Evolutionary conservation across 352 stramenopile genomes (phyloP).

Genomic region (Blastocystis sp.): DNA sequence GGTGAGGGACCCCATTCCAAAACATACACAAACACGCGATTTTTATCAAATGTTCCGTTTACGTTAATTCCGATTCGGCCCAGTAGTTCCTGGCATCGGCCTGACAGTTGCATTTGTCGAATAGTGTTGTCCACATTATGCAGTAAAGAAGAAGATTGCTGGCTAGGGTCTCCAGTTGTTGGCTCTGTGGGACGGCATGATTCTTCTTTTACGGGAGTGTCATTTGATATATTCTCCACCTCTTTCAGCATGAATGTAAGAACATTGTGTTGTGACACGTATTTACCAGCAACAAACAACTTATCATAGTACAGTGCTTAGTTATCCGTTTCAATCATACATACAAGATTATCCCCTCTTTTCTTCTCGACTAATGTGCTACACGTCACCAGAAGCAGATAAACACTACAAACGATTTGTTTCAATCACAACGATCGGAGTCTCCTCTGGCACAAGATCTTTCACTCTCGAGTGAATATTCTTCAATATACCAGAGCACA

Average conservation of each 20-base stretch:
- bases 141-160: not conserved
- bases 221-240: not conserved
- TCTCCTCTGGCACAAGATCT: conserved; percentile 1
- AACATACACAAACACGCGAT: not conserved
- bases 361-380: not conserved
- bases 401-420: not conserved
- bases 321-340: not conserved
- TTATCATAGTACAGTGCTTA: not conserved
- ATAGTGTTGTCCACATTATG: not conserved
- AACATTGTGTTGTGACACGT: not conserved
- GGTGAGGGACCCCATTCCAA: not conserved
- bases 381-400: not conserved
- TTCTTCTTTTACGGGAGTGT: not conserved
- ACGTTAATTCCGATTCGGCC: not conserved
- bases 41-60: not conserved
- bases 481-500: not conserved
- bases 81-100: not conserved
- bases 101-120: not conserved
- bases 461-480: conserved; percentile 6
- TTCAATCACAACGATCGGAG: conserved; percentile 13
- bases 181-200: not conserved
- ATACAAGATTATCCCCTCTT: conserved; percentile 17
- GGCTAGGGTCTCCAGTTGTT: not conserved
- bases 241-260: not conserved
- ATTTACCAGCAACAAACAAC: conserved; percentile 8